Percentiles rank a stretch among this genome's conserved stretches.
These are phyloP conservation scores for Taiozyma sp. DNA, from an alignment of 1,139 yeast species.

Conservation along the genomic window DNA sequence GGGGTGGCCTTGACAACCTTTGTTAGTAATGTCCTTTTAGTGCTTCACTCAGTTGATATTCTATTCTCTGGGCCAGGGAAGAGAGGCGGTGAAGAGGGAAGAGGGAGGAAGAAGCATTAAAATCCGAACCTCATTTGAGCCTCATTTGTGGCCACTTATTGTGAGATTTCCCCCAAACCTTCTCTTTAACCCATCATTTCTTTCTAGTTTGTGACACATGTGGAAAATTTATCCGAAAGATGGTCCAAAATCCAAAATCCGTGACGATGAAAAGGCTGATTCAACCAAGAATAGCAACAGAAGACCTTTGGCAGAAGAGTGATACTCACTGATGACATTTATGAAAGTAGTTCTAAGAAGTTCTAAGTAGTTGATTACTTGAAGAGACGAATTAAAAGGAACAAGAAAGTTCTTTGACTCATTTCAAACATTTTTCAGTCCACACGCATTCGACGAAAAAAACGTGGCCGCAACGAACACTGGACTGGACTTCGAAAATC, in stretches of 20 bases:
- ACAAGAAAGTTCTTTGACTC: neutral
- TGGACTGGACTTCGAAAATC: neutral
- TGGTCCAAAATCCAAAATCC: neutral
- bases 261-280: too few species aligned
- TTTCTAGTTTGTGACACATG: neutral
- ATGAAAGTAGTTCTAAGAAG: neutral
- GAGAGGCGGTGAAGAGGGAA: too few species aligned
- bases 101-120: too few species aligned
- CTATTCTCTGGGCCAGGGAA: neutral
- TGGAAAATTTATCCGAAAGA: neutral
- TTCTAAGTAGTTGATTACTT: neutral
- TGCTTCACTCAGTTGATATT: neutral
- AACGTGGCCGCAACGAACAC: neutral
- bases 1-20: slow-evolving; percentile 35
- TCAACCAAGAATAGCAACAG: neutral
- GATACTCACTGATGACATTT: neutral
- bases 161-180: too few species aligned
- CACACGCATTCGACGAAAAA: neutral
- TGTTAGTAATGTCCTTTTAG: slow-evolving; percentile 2
- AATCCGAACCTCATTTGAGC: neutral
- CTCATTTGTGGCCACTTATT: neutral
- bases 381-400: neutral
- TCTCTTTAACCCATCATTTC: too few species aligned
- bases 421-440: neutral
- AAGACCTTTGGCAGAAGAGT: neutral